These are phyloP conservation scores for Diophrys appendiculata DNA, from an alignment of 73 alveolate species.

Conservation along the genomic window DNA sequence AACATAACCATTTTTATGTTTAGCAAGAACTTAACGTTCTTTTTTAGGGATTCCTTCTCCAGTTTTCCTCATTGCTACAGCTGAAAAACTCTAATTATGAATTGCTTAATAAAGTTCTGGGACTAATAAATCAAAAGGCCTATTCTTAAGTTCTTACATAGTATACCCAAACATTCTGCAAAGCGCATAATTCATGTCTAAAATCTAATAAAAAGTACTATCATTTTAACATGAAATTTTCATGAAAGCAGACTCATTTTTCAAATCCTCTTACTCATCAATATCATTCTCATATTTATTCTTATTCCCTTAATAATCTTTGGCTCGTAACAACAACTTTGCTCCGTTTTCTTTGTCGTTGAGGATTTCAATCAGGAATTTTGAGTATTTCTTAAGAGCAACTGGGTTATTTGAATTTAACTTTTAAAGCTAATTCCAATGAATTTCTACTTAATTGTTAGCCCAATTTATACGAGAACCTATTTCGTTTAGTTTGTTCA, in stretches of 20 bases:
- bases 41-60: conserved; percentile 41
- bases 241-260: conserved; percentile 51
- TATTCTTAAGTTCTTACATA: conserved; percentile 22
- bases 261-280: conserved; percentile 6
- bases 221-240: too few relatives aligned
- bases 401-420: conserved; percentile 78
- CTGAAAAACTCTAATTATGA: too few relatives aligned
- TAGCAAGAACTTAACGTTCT: conserved; percentile 46
- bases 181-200: conserved; percentile 34
- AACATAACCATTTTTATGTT: conserved; percentile 46
- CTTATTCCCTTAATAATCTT: conserved; percentile 37
- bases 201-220: too few relatives aligned
- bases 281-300: conserved; percentile 23
- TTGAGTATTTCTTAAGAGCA: conserved; percentile 79
- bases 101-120: conserved; percentile 58
- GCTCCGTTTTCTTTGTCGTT: conserved; percentile 82
- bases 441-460: conserved; percentile 70
- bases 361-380: conserved; percentile 78
- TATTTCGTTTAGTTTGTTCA: conserved; percentile 77
- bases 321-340: conserved; percentile 75
- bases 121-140: conserved; percentile 31
- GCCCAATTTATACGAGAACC: conserved; percentile 81
- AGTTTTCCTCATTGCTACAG: too few relatives aligned
- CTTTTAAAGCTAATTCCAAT: conserved; percentile 79
- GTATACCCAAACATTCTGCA: conserved; percentile 35